Conservation (phyloP, 768 basidiomycete species). For the Suillus spraguei region DNA sequence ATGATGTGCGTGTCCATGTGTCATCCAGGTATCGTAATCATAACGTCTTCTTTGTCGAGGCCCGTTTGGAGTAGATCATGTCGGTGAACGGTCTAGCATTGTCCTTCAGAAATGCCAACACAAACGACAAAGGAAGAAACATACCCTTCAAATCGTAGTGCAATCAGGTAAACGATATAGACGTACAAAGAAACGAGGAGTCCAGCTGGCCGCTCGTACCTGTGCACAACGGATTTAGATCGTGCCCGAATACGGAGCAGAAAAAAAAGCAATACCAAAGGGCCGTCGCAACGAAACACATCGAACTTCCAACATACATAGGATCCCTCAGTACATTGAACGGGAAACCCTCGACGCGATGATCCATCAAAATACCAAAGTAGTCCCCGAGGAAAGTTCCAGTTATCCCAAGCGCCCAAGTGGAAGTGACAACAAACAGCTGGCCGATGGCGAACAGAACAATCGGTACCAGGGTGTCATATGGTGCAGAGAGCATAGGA, state of each 20-base stretch:
- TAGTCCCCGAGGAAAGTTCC: slow-evolving; percentile 90
- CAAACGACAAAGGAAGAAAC: slow-evolving; percentile 28
- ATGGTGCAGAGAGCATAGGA: slow-evolving; percentile 66
- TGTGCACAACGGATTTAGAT: slow-evolving; percentile 27
- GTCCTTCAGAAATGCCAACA: slow-evolving; percentile 10
- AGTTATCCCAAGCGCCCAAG: slow-evolving; percentile 89
- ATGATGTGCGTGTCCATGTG: not conserved
- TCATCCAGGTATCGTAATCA: not conserved
- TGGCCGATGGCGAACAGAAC: slow-evolving; percentile 74
- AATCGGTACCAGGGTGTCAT: slow-evolving; percentile 59
- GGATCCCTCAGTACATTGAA: slow-evolving; percentile 93
- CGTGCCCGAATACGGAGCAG: not conserved
- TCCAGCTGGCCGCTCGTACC: slow-evolving; percentile 88
- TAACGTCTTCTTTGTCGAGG: slow-evolving; percentile 23
- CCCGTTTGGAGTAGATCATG: slow-evolving; percentile 75
- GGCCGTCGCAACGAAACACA: slow-evolving; percentile 86
- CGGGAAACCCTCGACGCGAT: slow-evolving; percentile 93
- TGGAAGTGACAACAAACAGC: slow-evolving; percentile 84
- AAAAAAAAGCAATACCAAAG: slow-evolving; percentile 64
- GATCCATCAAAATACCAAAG: slow-evolving; percentile 86
- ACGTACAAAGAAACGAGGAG: slow-evolving; percentile 80
- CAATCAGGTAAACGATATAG: slow-evolving; percentile 81
- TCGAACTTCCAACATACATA: slow-evolving; percentile 96
- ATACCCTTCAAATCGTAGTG: slow-evolving; percentile 89
- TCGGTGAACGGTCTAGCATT: slow-evolving; percentile 69